phyloP scores from a whole-genome alignment of 164 flowering plant species.

The grape (Vitis vinifera) region ASM3070453v1 NC_081819.1:19024501-19025000 shows the following conservation, averaged over 20 bases:
- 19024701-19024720: constrained; percentile 36
- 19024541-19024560: constrained; percentile 84
- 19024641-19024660: constrained; percentile 26
- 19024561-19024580: constrained; percentile 93
- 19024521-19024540: constrained; percentile 92
- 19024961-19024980: constrained; percentile 83
- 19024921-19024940: too few relatives aligned
- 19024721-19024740: constrained; percentile 28
- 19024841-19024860: too few relatives aligned
- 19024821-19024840: too few relatives aligned
- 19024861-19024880: too few relatives aligned
- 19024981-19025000: constrained; percentile 89
- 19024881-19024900: constrained; percentile 1
- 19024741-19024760: too few relatives aligned
- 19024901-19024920: too few relatives aligned
- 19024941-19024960: constrained; percentile 50
- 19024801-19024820: too few relatives aligned
- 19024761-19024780: too few relatives aligned
- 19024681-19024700: too few relatives aligned
- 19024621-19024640: constrained; percentile 56
- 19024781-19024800: not conserved
- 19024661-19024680: too few relatives aligned
- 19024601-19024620: constrained; percentile 94
- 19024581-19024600: constrained; percentile 83
- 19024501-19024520: constrained; percentile 73